Evolutionary conservation across 1,139 yeast species (phyloP), one percentile per base, ranked within the genome.

Genomic region (Blastobotrys ciferrii): DNA sequence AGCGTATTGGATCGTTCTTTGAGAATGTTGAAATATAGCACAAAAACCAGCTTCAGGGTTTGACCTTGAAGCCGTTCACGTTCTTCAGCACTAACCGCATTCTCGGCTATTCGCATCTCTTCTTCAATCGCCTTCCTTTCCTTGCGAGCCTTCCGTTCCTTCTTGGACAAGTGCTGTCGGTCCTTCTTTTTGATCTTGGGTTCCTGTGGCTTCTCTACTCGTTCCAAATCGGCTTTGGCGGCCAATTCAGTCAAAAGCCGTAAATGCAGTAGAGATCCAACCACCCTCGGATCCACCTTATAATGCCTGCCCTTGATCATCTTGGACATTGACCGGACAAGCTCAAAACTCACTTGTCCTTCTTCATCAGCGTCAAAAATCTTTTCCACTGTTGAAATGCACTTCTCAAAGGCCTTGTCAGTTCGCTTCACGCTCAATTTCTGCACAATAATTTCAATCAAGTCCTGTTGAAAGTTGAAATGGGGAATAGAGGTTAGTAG

Each of bases 101-200:
- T 85, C 65, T 92, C 96, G 2, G 98, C 98, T 55, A 74, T 78
- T 57, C 84, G 76, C 81, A 89, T 75, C 67, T 92, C 98, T 61
- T 86, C 88, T 55, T 91, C 98, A 53, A 92, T 91, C 56, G 77
- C 82, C 59, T 85, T 87, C 60, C 85, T 75, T 63, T 91, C 98
- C 63, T 89, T 91, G 56, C 96, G 77, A 14, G 81, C 84, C 62
- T 92, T 92, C 58, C 86, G 77, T 68, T 91, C 92, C 64, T 86
- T 87, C 68, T 91, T 92, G 11, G 95, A 83, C 48, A 91, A 69
- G 71, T 91, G 96, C 4, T 87, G 87, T 58, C 97, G 75, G 64
- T 92, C 95, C 65, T 89, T 87, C 73, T 88, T 89, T 63, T 80
- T 83, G 37, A 84, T 48, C 60, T 83, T 84, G 11, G 71, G 70